Conservation (phyloP, 306 rosid species). For the Phaseolus lunatus region DNA sequence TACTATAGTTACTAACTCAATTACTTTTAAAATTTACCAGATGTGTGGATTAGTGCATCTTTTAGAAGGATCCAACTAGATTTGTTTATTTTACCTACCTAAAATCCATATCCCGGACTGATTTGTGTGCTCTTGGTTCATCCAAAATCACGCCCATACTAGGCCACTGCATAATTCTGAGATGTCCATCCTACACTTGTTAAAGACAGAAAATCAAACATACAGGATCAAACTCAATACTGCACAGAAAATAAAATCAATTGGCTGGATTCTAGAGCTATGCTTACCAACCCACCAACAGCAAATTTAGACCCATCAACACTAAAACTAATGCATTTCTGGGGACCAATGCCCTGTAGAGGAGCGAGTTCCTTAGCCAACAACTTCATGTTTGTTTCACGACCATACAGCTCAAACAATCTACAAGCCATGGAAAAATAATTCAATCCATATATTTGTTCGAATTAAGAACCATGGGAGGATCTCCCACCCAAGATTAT, state of each 20-base stretch:
- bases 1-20: slow-evolving; percentile 15
- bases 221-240: slow-evolving; percentile 26
- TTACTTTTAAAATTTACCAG: slow-evolving; percentile 3
- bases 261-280: slow-evolving; percentile 16
- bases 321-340: slow-evolving; percentile 79
- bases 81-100: slow-evolving; percentile 58
- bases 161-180: slow-evolving; percentile 91
- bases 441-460: slow-evolving; percentile 6
- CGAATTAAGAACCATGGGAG: not conserved
- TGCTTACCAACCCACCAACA: slow-evolving; percentile 83
- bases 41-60: slow-evolving; percentile 9
- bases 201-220: slow-evolving; percentile 46
- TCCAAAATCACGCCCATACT: slow-evolving; percentile 73
- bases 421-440: slow-evolving; percentile 53
- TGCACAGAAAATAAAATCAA: slow-evolving; percentile 18
- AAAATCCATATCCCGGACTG: slow-evolving; percentile 87
- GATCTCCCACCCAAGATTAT: not conserved
- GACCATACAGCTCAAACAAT: slow-evolving; percentile 69
- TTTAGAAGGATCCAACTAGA: slow-evolving; percentile 28
- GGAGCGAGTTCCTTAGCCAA: slow-evolving; percentile 67
- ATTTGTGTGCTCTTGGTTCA: slow-evolving; percentile 85
- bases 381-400: slow-evolving; percentile 65
- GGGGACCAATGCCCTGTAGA: slow-evolving; percentile 67
- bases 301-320: slow-evolving; percentile 95
- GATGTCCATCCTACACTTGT: slow-evolving; percentile 76